Percentiles rank a stretch among this genome's conserved stretches.
These are phyloP conservation scores for Lithocarpus polystachyus DNA, from an alignment of 306 rosid species.

Conservation along the genomic window DNA sequence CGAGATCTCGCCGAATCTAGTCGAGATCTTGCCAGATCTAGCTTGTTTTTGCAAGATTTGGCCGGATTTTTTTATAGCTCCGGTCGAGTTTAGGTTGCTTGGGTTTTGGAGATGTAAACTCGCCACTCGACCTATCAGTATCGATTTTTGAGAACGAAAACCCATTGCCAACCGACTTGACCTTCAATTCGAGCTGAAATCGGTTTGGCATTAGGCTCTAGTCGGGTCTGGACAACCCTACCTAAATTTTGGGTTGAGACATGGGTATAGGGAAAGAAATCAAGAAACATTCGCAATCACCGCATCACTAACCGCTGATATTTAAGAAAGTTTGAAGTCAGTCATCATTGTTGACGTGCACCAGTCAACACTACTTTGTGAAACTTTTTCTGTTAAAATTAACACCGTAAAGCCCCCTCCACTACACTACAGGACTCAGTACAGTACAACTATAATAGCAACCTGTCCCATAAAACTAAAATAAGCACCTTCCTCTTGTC, in stretches of 20 bases:
- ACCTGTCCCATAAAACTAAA: neutral
- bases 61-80: too few relatives aligned
- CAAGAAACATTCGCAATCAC: constrained; percentile 34
- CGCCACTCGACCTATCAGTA: too few relatives aligned
- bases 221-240: too few relatives aligned
- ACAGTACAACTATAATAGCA: neutral
- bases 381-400: constrained; percentile 28
- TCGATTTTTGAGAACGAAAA: too few relatives aligned
- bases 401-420: constrained; percentile 33
- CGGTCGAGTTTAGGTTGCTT: too few relatives aligned
- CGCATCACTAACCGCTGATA: constrained; percentile 27
- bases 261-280: neutral
- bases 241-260: neutral
- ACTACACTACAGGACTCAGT: constrained; percentile 14
- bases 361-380: constrained; percentile 42
- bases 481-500: neutral
- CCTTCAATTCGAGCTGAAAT: too few relatives aligned
- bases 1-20: too few relatives aligned
- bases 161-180: too few relatives aligned
- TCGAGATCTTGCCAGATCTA: too few relatives aligned
- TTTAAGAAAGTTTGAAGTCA: neutral
- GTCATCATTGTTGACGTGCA: neutral
- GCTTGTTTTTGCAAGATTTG: too few relatives aligned
- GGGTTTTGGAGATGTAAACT: too few relatives aligned
- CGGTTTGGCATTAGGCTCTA: too few relatives aligned